Percentiles rank a stretch among this genome's conserved stretches.
Conservation (phyloP, 2,329 filamentous ascomycete genomes). For the Ophiostoma populinum region DNA sequence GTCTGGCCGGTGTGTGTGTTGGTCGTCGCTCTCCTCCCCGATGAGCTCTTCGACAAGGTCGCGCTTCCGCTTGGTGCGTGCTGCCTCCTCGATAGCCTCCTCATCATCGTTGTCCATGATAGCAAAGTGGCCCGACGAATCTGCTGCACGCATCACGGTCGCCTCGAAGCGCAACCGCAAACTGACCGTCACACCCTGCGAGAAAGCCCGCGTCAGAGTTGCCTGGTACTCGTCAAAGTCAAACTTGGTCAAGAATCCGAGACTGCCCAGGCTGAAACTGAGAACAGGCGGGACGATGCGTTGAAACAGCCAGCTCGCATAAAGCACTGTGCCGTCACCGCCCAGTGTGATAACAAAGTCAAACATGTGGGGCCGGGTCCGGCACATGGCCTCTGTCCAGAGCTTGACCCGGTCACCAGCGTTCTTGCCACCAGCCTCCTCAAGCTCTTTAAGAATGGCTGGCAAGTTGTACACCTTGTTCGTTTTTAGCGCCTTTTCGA, state of each 20-base stretch:
- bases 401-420: slow-evolving; percentile 44
- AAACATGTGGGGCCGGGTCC: slow-evolving; percentile 64
- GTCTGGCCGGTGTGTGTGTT: slow-evolving; percentile 70
- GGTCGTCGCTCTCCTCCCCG: slow-evolving; percentile 68
- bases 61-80: slow-evolving; percentile 16
- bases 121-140: no score
- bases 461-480: slow-evolving; percentile 57
- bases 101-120: no score
- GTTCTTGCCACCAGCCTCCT: slow-evolving; percentile 15
- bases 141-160: slow-evolving; percentile 79
- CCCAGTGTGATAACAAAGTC: slow-evolving; percentile 87
- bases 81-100: no score
- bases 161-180: slow-evolving; percentile 80
- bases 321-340: slow-evolving; percentile 92
- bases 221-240: slow-evolving; percentile 62
- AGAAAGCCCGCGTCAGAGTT: slow-evolving; percentile 56
- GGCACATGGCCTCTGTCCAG: slow-evolving; percentile 71
- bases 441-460: slow-evolving; percentile 48
- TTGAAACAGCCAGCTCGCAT: slow-evolving; percentile 94
- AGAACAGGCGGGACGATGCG: slow-evolving; percentile 84
- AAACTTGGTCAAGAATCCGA: slow-evolving; percentile 94
- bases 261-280: slow-evolving; percentile 73
- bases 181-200: slow-evolving; percentile 74
- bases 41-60: slow-evolving; percentile 83
- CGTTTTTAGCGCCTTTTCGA: slow-evolving; percentile 58